phyloP scores from a whole-genome alignment of 768 basidiomycete species.

The Termitomyces eurrhizus region DNA sequence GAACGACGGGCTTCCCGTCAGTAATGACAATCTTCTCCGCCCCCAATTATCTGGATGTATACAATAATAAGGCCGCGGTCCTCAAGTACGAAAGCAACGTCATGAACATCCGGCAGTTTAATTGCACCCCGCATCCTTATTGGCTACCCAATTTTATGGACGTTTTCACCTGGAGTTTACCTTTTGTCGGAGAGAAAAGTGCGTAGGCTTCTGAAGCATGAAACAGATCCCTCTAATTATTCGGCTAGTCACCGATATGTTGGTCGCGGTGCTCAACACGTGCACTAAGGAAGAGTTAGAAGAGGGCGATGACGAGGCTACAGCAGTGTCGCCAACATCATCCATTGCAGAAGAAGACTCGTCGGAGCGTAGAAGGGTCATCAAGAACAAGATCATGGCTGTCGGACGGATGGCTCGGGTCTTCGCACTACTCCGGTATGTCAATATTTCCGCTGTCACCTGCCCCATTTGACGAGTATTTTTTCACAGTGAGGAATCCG shows the following conservation, averaged over 20 bases:
- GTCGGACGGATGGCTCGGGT: constrained; percentile 96
- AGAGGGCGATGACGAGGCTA: constrained; percentile 63
- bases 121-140: constrained; percentile 92
- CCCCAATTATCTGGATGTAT: constrained; percentile 97
- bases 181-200: constrained; percentile 99
- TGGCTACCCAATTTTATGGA: constrained; percentile 99
- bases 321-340: constrained; percentile 35
- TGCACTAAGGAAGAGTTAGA: constrained; percentile 97
- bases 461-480: background rate
- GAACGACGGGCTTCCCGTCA: constrained; percentile 96
- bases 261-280: constrained; percentile 93
- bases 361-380: constrained; percentile 78
- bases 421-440: constrained; percentile 91
- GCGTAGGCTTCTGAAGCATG: constrained; percentile 21
- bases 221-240: constrained; percentile 2
- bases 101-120: constrained; percentile 98
- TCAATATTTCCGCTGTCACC: constrained; percentile 5
- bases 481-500: constrained; percentile 83
- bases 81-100: constrained; percentile 99
- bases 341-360: constrained; percentile 50
- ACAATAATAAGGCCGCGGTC: constrained; percentile 98
- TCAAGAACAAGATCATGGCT: constrained; percentile 98
- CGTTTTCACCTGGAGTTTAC: constrained; percentile 97
- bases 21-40: constrained; percentile 99
- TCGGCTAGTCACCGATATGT: constrained; percentile 89